Evolutionary conservation across 1,139 yeast species (phyloP).

Genomic region (Diutina siamensis): DNA sequence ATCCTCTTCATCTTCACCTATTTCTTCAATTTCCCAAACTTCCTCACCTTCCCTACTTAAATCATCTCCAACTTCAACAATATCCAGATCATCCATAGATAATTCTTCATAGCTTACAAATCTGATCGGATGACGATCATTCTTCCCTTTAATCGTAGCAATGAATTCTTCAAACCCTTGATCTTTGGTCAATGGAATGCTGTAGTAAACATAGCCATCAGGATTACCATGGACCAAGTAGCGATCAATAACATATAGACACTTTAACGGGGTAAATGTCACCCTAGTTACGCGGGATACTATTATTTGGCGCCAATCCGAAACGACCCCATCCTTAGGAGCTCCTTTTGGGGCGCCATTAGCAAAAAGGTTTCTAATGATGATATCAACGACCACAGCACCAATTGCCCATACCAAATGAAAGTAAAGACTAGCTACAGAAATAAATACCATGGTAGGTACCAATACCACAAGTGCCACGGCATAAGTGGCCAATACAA

Average conservation of each 20-base stretch:
- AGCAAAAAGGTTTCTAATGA: no score
- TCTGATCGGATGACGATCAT: background rate
- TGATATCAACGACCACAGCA: background rate
- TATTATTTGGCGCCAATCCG: background rate
- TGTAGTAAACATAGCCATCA: background rate
- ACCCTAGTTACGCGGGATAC: background rate
- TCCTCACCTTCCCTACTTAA: no score
- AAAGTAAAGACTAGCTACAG: background rate
- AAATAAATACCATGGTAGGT: background rate
- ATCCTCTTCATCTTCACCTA: no score
- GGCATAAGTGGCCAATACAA: background rate
- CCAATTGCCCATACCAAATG: background rate
- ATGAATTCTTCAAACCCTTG: slow-evolving; percentile 2
- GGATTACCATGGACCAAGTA: background rate
- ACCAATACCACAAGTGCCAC: background rate
- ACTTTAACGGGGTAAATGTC: background rate
- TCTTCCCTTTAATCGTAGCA: background rate
- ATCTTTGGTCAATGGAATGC: background rate
- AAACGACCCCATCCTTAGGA: no score
- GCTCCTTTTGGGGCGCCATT: no score
- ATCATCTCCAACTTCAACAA: background rate
- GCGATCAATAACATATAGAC: background rate
- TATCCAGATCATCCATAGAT: background rate
- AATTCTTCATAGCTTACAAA: background rate
- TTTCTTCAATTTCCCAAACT: no score